Percentiles rank a stretch among this genome's conserved stretches.
Conservation (phyloP, 495 filamentous ascomycete genomes). For the Rostrohypoxylon terebratum region DNA sequence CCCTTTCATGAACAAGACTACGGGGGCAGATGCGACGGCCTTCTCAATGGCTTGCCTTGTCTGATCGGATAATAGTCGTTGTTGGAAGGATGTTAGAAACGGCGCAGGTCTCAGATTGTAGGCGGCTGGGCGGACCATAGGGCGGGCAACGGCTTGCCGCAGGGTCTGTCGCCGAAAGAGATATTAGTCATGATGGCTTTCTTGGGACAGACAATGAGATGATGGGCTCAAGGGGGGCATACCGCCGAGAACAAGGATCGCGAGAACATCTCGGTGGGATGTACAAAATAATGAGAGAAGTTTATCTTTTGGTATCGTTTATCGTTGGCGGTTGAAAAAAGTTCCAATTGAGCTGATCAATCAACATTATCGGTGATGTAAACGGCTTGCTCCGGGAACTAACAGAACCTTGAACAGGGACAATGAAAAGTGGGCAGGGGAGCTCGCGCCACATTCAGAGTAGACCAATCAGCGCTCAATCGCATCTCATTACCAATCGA, state of each 20-base stretch:
- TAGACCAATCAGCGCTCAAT: constrained; percentile 7
- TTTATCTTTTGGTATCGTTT: not conserved
- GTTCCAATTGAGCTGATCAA: constrained; percentile 29
- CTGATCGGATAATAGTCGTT: constrained; percentile 79
- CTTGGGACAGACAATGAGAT: not conserved
- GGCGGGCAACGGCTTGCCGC: constrained; percentile 53
- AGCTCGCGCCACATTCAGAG: constrained; percentile 29
- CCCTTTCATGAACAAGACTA: constrained; percentile 99
- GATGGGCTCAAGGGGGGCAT: not conserved
- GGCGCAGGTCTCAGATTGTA: constrained; percentile 33
- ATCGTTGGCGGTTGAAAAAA: constrained; percentile 24
- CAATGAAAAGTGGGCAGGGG: constrained; percentile 9
- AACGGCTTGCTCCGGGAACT: constrained; percentile 34
- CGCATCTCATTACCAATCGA: constrained; percentile 14
- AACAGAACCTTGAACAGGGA: not conserved
- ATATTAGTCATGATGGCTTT: constrained; percentile 17
- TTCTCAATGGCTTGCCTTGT: constrained; percentile 85
- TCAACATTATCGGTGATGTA: constrained; percentile 35
- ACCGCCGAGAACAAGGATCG: constrained; percentile 42
- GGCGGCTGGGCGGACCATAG: constrained; percentile 47
- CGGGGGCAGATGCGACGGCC: constrained; percentile 83
- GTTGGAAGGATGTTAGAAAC: constrained; percentile 55
- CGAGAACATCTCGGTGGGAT: constrained; percentile 35
- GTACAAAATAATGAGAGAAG: constrained; percentile 1
- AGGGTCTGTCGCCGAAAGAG: constrained; percentile 35